phyloP scores from a whole-genome alignment of 2,329 filamentous ascomycete genomes.

The Verticillium dahliae region DNA sequence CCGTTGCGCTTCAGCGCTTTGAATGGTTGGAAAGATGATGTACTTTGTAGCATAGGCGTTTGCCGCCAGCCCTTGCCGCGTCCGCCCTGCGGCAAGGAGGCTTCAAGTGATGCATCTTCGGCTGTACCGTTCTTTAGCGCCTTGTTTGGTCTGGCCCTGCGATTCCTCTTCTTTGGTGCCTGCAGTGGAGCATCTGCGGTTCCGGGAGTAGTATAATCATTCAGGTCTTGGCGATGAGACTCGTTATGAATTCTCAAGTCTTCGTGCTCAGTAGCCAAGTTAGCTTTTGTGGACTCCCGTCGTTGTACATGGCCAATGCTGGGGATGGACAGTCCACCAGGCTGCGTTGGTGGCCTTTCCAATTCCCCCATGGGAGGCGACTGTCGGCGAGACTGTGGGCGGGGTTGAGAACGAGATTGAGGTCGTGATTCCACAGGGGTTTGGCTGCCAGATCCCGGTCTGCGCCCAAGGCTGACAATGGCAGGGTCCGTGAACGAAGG shows the following conservation, averaged over 20 bases:
- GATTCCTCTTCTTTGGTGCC: constrained; percentile 19
- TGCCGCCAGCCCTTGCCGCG: constrained; percentile 52
- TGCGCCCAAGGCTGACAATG: constrained; percentile 62
- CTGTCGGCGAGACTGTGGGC: constrained; percentile 20
- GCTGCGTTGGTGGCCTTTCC: constrained; percentile 19
- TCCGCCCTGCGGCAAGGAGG: constrained; percentile 6
- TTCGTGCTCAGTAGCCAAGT: neutral
- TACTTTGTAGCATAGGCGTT: constrained; percentile 54
- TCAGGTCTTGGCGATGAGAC: neutral
- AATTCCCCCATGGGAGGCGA: neutral
- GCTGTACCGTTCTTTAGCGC: constrained; percentile 16
- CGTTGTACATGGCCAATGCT: neutral
- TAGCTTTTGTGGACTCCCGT: neutral
- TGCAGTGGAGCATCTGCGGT: constrained; percentile 10
- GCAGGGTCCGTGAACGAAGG: constrained; percentile 69
- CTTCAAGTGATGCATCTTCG: constrained; percentile 11
- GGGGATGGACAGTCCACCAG: constrained; percentile 9
- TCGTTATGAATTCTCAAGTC: neutral
- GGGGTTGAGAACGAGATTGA: constrained; percentile 10
- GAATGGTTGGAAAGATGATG: constrained; percentile 57
- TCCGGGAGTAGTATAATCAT: neutral
- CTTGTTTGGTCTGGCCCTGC: constrained; percentile 22
- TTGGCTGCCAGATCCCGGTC: constrained; percentile 23
- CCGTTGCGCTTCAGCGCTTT: constrained; percentile 52
- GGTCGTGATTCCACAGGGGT: constrained; percentile 14